Evolutionary conservation across 148 eudicot species (phyloP), one percentile per base, ranked within the genome.

Genomic region (Dysphania ambrosioides): DNA sequence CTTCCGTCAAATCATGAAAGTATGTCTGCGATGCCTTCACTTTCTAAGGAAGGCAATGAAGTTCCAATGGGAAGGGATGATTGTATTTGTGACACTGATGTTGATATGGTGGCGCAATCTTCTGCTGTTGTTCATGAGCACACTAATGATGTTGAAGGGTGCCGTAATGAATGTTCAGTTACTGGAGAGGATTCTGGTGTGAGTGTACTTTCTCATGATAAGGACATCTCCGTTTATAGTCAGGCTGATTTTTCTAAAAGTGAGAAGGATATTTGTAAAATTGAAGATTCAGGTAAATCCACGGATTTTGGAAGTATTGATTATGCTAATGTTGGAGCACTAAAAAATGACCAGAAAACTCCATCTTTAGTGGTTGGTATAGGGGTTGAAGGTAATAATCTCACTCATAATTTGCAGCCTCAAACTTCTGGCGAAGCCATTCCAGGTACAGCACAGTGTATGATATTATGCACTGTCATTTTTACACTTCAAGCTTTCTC

Each of bases 381-480:
- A 66, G 82, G 49, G 66, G 49, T 36, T 35, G 62, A 73, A 78
- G 81, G 57, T 75, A 77, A 76, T 32, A 42, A 75, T 41, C 40
- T 24, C 35, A 23, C 58, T 78, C 72, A 68, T 61, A 68, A 72
- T 27, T 69, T 78, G 57, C 83, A 86, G 77, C 70, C 31, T 68
- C 79, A 71, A 35, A 60, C 58, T 71, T 26, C 81, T 68, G 60
- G 59, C 4, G 44, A 21, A 58, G 53, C 61, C 38, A 72, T 72
- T 73, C 49, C 83, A 77, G 89, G 92, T 92, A 82, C 41, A 38
- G 26, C 26, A 75, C 71, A 16, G 19, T 34, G 12, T 56, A 74
- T 62, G 30, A 12, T 69, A 38, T 19, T 76, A 18, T 42, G n/a
- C 66, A 60, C 49, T 57, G 41, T n/a, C 38, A 13, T 23, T 61